phyloP scores from a whole-genome alignment of 768 basidiomycete genomes.

The Serendipita sp. region DNA sequence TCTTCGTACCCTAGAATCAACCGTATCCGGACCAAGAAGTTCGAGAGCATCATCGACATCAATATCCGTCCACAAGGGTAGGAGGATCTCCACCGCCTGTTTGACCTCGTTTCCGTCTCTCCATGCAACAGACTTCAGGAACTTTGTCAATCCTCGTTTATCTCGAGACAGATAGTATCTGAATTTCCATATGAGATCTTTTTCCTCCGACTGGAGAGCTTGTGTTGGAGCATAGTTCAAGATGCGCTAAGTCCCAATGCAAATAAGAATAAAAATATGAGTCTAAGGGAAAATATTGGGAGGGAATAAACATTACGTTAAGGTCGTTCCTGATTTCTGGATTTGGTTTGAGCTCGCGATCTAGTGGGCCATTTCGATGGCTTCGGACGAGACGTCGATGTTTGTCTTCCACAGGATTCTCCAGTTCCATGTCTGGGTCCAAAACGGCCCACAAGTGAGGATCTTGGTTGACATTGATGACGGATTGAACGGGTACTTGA shows the following conservation, averaged over 20 bases:
- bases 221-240: constrained; percentile 85
- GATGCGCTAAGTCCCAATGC: constrained; percentile 57
- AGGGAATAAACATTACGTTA: constrained; percentile 36
- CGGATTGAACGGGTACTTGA: constrained; percentile 6
- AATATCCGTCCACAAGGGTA: constrained; percentile 94
- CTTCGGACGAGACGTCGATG: constrained; percentile 87
- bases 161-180: constrained; percentile 91
- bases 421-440: constrained; percentile 80
- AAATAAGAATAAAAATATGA: neutral
- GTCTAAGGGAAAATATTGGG: neutral
- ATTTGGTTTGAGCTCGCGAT: constrained; percentile 91
- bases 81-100: constrained; percentile 88
- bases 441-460: constrained; percentile 70
- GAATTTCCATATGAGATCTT: constrained; percentile 97
- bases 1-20: constrained; percentile 81
- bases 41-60: constrained; percentile 96
- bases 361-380: constrained; percentile 87
- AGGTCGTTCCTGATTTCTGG: constrained; percentile 90
- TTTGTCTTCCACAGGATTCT: constrained; percentile 97
- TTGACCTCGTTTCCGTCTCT: constrained; percentile 90
- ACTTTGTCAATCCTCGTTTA: constrained; percentile 90
- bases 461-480: constrained; percentile 38
- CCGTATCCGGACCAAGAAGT: constrained; percentile 74
- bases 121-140: constrained; percentile 96
- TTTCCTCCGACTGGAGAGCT: constrained; percentile 75